Base-by-base conservation (phyloP, 768 basidiomycete species). In the Suillus sp. region DNA sequence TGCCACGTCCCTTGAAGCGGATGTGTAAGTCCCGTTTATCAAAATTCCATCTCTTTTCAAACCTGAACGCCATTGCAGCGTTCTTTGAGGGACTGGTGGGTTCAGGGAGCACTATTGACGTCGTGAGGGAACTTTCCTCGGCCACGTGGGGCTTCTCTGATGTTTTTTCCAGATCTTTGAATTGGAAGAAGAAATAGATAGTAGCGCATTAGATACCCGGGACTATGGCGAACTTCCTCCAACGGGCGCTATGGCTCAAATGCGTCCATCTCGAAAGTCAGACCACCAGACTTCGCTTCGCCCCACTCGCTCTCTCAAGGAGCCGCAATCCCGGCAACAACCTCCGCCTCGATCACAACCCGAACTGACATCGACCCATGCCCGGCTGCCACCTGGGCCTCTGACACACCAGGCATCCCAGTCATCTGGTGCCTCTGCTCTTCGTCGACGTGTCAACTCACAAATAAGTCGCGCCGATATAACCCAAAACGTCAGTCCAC, bases 71-170 rank as follows among this genome's bases (percentile, higher is more conserved):
- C 10, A 13, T 37, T 13, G 10, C 38, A 95, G 93, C 87, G 25
- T 79, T 94, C 53, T 88, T 95, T 63, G 93, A 95, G 67, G 89
- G 90, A 11, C 74, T 94, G 16, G 86, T 81, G n/a, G 91, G 93
- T 2, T 81, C 85, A 2, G 86, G 81, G 63, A 79, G 83, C 4
- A 90, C 92, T 68, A 94, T 95, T 62, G 88, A 90, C 67, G 84
- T 86, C 8, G 92, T 93, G 70, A 22, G 86, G 60, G 38, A 20
- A 16, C 61, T 45, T 37, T 22, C n/a, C 40, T 30, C 38, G 48
- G 62, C 25, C 13, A 22, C 20, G 18, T 13, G 1, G 16, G n/a
- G 14, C 0, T 18, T 45, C 20, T 20, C 59, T 70, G 27, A 69
- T 6, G 22, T 9, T 59, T 20, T 27, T 22, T 14, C 48, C 61